phyloP scores from a whole-genome alignment of 106 monocot species.

The Agapanthus africanus region DNA sequence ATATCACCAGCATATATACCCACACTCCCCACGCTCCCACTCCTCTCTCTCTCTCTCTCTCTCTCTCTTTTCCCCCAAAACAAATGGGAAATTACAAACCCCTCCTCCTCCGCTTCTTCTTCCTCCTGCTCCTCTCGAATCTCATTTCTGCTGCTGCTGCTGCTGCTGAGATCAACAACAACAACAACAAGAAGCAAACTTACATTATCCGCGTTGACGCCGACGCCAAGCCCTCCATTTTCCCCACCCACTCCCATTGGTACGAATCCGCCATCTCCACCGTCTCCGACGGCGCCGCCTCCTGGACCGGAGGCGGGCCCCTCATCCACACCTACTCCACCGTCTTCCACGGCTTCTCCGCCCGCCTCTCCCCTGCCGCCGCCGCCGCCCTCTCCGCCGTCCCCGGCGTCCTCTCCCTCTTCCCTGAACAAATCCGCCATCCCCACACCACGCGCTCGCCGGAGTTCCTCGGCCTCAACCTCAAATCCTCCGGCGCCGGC shows the following conservation, averaged over 20 bases:
- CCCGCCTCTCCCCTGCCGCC: constrained; percentile 39
- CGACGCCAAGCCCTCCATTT: constrained; percentile 66
- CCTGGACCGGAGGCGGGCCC: constrained; percentile 30
- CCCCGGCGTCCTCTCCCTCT: constrained; percentile 47
- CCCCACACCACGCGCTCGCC: constrained; percentile 71
- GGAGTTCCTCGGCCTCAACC: constrained; percentile 69
- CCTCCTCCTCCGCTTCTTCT: constrained; percentile 5
- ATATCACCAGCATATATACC: not conserved
- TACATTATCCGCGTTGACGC: constrained; percentile 80
- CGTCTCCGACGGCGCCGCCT: not conserved
- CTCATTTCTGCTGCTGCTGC: not conserved
- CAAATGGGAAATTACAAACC: not conserved
- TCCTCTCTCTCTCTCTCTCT: not conserved
- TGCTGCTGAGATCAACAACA: too few species aligned
- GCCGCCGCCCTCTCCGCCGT: constrained; percentile 23
- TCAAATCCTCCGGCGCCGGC: constrained; percentile 30
- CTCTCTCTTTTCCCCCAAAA: not conserved
- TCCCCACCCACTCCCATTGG: constrained; percentile 89
- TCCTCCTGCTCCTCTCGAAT: constrained; percentile 11
- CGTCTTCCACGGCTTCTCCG: constrained; percentile 80
- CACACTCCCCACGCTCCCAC: not conserved
- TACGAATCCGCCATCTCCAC: constrained; percentile 50
- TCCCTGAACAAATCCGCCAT: constrained; percentile 59
- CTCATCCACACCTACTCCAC: constrained; percentile 70
- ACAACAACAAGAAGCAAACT: too few species aligned